Evolutionary conservation across 1,139 yeast genomes (phyloP).

Genomic region (Saccharomyces uvarum): DNA sequence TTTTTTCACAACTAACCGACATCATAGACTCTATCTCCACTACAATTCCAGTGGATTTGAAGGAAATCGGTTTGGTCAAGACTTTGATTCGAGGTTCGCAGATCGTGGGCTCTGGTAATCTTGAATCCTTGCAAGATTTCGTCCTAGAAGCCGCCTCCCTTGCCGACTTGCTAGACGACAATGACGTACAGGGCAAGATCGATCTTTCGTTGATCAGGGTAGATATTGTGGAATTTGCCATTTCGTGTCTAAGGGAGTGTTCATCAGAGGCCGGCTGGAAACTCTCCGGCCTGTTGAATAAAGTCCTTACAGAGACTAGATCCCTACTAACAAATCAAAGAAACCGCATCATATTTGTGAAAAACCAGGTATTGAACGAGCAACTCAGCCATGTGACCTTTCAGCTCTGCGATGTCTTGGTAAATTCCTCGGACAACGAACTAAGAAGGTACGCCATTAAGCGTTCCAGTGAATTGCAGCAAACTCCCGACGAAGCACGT

Average conservation of each 20-base stretch:
- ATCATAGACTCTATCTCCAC: slow-evolving; percentile 7
- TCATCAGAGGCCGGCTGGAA: slow-evolving; percentile 16
- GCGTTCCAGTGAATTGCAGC: slow-evolving; percentile 1
- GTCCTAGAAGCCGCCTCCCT: slow-evolving; percentile 6
- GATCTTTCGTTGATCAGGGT: slow-evolving; percentile 8
- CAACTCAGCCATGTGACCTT: slow-evolving; percentile 23
- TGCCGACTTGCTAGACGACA: slow-evolving; percentile 10
- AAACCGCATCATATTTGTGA: slow-evolving; percentile 11
- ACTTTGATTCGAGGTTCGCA: background rate
- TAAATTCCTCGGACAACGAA: slow-evolving; percentile 26
- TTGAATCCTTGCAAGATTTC: background rate
- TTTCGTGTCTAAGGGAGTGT: slow-evolving; percentile 3
- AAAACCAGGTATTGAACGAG: slow-evolving; percentile 10
- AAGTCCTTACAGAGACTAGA: slow-evolving; percentile 13
- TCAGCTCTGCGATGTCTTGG: slow-evolving; percentile 23
- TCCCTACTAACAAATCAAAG: slow-evolving; percentile 12
- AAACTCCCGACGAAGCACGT: slow-evolving; percentile 2
- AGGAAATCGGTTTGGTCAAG: background rate
- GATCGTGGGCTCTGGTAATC: background rate
- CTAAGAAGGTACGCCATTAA: slow-evolving; percentile 18
- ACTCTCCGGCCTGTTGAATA: slow-evolving; percentile 18
- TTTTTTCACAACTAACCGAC: slow-evolving; percentile 16
- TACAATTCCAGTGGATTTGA: background rate
- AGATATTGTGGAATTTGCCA: slow-evolving; percentile 10
- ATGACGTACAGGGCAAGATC: slow-evolving; percentile 8